Evolutionary conservation across 345 rosid species (phyloP), one percentile per base, ranked within the genome.

Genomic region (Iberis pinnata): DNA sequence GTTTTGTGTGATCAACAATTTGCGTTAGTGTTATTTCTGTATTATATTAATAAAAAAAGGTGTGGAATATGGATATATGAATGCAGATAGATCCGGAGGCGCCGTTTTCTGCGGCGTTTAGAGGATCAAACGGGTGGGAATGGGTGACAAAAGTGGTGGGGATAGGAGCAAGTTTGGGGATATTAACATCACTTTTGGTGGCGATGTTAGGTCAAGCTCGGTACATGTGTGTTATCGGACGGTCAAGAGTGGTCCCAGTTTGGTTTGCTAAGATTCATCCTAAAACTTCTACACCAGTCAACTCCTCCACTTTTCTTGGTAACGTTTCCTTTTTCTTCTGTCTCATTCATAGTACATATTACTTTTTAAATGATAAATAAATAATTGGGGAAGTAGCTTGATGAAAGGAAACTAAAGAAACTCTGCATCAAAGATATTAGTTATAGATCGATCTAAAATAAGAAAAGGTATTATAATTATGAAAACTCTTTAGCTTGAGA

Each of bases 191-290:
- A 26, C 70, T 90, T 55, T 53, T 87, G 69, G 98, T 90, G 66
- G 77, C 98, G 8, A 90, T 90, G 98, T 37, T 90, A 75, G 98
- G 98, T 9, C 98, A 90, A 64, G 83, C 98, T 32, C 76, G 98
- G 31, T 90, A 90, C 83, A 78, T 90, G 95, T 90, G 96, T 45
- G 98, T 90, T 9, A 90, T 90, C 83, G 98, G 98, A 60, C 84
- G 98, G 75, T 87, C 98, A 7, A 69, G 64, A 36, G 79, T 87
- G 71, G 88, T 83, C 79, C 98, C 98, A 3, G 65, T 39, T 2
- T 90, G 98, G 89, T 80, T 90, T 69, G 85, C 98, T 9, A 75
- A 79, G 79, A 77, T 90, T 79, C 92, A 87, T 70, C 77, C 76
- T 0, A 62, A 16, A 27, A 79, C 98, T 14, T 90, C 80, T 12